Evolutionary conservation across 495 filamentous ascomycete species (phyloP).

Genomic region (Tuber indicum): DNA sequence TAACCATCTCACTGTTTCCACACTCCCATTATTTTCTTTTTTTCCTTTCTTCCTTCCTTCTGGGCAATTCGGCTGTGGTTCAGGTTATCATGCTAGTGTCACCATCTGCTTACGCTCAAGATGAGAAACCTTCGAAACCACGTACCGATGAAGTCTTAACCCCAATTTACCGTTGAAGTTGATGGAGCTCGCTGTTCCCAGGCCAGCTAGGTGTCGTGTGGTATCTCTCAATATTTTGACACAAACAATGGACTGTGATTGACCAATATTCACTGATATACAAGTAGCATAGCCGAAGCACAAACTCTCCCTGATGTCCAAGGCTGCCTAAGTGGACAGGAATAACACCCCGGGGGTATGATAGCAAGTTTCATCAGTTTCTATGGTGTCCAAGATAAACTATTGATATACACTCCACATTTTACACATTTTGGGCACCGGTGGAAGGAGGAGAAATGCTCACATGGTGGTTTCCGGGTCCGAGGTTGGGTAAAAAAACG

Average conservation of each 20-base stretch:
- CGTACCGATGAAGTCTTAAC: neutral
- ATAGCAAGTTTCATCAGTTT: neutral
- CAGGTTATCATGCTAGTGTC: neutral
- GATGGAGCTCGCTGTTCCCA: neutral
- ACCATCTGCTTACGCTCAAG: neutral
- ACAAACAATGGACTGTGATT: neutral
- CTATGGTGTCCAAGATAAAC: neutral
- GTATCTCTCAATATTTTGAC: neutral
- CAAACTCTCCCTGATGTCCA: neutral
- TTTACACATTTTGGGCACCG: neutral
- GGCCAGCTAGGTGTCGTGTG: neutral
- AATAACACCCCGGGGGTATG: neutral
- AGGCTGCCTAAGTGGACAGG: neutral
- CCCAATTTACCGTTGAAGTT: neutral
- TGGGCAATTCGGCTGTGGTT: neutral
- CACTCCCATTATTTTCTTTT: neutral
- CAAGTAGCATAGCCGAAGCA: neutral
- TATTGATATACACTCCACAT: neutral
- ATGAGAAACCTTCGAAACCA: neutral
- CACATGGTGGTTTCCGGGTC: neutral
- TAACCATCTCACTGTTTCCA: neutral
- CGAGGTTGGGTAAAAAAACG: neutral
- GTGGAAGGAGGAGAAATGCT: neutral
- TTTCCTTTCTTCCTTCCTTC: neutral
- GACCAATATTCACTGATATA: neutral